phyloP scores from a whole-genome alignment of 257 asterid genomes.

The Fraxinus anomala region DNA sequence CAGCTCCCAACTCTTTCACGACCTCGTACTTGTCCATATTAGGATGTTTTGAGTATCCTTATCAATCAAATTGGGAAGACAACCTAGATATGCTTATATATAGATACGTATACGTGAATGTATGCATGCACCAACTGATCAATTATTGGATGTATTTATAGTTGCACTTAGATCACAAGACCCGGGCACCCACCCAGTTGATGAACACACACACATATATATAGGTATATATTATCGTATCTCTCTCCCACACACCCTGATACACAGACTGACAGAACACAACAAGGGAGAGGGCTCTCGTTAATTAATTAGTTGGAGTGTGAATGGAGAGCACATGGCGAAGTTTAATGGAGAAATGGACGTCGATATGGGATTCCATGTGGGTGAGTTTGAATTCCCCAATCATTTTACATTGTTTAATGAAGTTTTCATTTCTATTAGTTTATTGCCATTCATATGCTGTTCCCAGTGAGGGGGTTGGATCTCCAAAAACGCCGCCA shows the following conservation, averaged over 20 bases:
- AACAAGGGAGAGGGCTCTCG: background rate
- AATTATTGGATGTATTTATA: background rate
- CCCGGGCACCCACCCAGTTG: background rate
- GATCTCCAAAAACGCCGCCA: slow-evolving; percentile 33
- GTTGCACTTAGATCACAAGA: background rate
- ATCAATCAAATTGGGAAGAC: background rate
- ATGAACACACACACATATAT: too few species aligned
- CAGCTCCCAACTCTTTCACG: slow-evolving; percentile 78
- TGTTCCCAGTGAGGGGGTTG: background rate
- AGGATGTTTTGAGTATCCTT: background rate
- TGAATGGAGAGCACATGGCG: slow-evolving; percentile 16
- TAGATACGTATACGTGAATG: background rate
- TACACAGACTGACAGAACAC: background rate
- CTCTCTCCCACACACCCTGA: background rate
- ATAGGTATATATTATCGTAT: too few species aligned
- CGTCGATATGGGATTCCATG: background rate
- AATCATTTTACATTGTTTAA: background rate
- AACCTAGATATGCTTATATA: background rate
- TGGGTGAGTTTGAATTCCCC: background rate
- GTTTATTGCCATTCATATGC: background rate
- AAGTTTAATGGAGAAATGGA: background rate
- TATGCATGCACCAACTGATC: background rate
- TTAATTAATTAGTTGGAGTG: slow-evolving; percentile 6
- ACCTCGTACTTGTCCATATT: slow-evolving; percentile 67
- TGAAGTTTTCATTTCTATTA: background rate